Evolutionary conservation across 2,329 filamentous ascomycete species (phyloP), one percentile per base, ranked within the genome.

Genomic region (Penicillium sp.): DNA sequence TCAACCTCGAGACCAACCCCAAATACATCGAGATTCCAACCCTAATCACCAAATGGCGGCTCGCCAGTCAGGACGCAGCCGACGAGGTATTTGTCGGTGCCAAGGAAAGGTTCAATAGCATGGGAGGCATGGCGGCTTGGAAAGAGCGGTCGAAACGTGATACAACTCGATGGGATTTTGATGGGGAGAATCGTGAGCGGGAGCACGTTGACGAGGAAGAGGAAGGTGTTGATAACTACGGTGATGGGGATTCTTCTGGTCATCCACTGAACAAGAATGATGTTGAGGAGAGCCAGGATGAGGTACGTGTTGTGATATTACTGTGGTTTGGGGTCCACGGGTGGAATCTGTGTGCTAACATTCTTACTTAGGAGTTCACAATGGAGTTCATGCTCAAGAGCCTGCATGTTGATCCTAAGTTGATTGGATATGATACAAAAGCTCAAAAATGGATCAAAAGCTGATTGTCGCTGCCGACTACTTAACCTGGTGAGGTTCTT

Each of bases 351-450:
- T 11, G 9, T 55, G 21, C 50, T 60, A 29, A 58, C 13, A 43
- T 49, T 60, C 45, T 57, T 48, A 45, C 9, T 41, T 62, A 86
- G 84, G 81, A 81, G 13, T 88, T 89, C 65, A 88, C 85, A 13
- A 87, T 90, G 81, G 84, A 82, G 47, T 84, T 84, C 80, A 89
- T 89, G 87, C 78, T 90, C 16, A 81, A 81, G 62, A 84, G 81
- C 31, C 74, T 89, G 57, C 86, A 87, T 65, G 82, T 89, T 55
- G 84, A 88, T 54, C 72, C 84, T 5, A 75, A 80, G 48, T 67
- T 83, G n/a, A 86, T 90, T 61, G 87, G 86, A 5, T 89, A 83
- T 68, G 84, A 87, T 70, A 78, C 79, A 57, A 70, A 76, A 13
- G 70, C 75, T 52, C 82, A 87, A 68, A 76, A 77, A 67, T 89